Evolutionary conservation across 371 early-diverging fungal genomes (phyloP), one percentile per base, ranked within the genome.

Genomic region (Rhizomucor pusillus): DNA sequence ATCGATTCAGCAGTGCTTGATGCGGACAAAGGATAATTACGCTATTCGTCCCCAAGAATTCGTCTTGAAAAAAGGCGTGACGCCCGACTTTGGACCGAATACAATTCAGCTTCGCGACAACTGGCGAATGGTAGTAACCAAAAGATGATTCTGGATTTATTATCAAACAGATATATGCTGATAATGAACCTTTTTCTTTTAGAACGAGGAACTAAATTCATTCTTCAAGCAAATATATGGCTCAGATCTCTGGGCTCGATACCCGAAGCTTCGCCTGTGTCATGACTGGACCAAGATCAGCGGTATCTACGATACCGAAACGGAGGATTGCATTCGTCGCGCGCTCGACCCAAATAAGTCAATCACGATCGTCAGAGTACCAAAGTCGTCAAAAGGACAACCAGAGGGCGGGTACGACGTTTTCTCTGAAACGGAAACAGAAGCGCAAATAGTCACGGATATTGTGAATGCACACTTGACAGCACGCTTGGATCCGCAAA

Each of bases 51-150:
- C 64, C 22, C 48, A 59, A 16, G 54, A 59, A 41, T 71, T 71
- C 24, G 53, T 77, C 40, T 52, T 75, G 19, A 60, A 67, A 35
- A 66, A 69, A 24, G 66, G 62, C 11, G 51, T 63, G 29, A 54
- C 43, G 25, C 64, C 66, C 58, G 79, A 79, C 39, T 73, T 79
- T 55, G 81, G 81, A 3, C 84, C 80, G 2, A 75, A 72, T 45
- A 83, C 81, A 2, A 67, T 77, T 9, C 81, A 83, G 47, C 68
- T 83, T 1, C 70, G 73, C 52, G 84, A 83, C 20, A 83, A 83
- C 60, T 83, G 81, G 66, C 64, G 84, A 29, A 83, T 83, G 84
- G 83, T 80, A 66, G 33, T n/a, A n/a, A n/a, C n/a, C n/a, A n/a
- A n/a, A n/a, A n/a, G n/a, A n/a, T n/a, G n/a, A n/a, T n/a, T n/a